Base-by-base conservation (phyloP, 2,329 filamentous ascomycete genomes). In the Ambrosiella beaveri region DNA sequence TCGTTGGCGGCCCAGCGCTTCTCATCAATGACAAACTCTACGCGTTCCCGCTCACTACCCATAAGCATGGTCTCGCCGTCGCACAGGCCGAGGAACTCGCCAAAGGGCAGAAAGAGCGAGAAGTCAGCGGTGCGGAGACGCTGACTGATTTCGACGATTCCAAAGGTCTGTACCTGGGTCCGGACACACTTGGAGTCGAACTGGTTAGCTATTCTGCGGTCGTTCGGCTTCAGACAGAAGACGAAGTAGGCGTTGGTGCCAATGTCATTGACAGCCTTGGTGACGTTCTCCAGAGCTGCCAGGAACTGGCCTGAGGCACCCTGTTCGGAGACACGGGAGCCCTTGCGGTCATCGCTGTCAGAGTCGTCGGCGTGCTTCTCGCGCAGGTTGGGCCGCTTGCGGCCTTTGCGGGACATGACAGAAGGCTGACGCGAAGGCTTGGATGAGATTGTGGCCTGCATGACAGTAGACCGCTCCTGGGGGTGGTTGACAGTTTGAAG, bases 131-230 rank as follows among this genome's bases (percentile, higher is more conserved):
- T 91, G 54, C 90, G 82, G 44, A 98, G 76, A 17, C 93, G 80
- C 67, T 96, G 90, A 67, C 90, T 95, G 69, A 98, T 96, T 68
- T 98, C 93, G 1, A 90, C 90, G 65, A 98, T 95, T 38, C 93
- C 93, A 64, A 97, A 88, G 0, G 89, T 95, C 67, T 97, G 91
- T 1, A 98, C 80, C 68, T 98, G 93, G 9, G 86, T 87, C 3
- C 93, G 84, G 19, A 98, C 93, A 68, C 93, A 98, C 70, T 97
- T 97, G 78, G 89, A 96, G 70, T 98, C 93, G 65, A 97, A 98
- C 66, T 98, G 93, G 64, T 98, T 98, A 62, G 93, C 91, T 63
- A 98, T 98, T 54, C 93, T 83, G 57, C 93, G 81, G 68, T 98
- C 93, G 64, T 98, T 98, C 19, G 93, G 91, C 71, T 98, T 98